phyloP scores from a whole-genome alignment of 2,329 filamentous ascomycete genomes.

The Biscogniauxia sp. region DNA sequence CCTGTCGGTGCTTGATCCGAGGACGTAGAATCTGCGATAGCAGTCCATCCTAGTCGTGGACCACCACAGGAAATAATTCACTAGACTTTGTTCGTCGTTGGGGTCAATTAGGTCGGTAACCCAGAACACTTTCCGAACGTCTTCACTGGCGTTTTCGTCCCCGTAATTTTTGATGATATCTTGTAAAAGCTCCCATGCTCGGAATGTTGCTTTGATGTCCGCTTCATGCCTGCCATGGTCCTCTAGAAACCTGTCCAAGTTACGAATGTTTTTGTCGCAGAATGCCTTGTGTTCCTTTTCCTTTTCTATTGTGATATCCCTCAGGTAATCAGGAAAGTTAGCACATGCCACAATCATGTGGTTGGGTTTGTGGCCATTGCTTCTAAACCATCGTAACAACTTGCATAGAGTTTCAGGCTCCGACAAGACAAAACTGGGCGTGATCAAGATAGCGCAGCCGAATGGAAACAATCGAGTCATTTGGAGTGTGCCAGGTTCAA shows the following conservation, averaged over 20 bases:
- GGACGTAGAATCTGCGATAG: conserved; percentile 53
- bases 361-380: conserved; percentile 18
- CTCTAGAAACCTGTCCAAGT: conserved; percentile 12
- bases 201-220: conserved; percentile 22
- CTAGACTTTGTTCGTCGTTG: conserved; percentile 60
- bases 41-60: conserved; percentile 46
- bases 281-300: conserved; percentile 19
- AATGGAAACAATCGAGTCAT: conserved; percentile 43
- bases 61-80: conserved; percentile 65
- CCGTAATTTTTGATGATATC: conserved; percentile 27
- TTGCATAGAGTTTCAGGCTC: conserved; percentile 39
- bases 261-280: conserved; percentile 11
- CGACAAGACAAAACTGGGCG: conserved; percentile 48
- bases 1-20: conserved; percentile 44
- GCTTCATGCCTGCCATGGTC: conserved; percentile 13
- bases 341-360: conserved; percentile 36
- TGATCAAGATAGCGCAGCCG: conserved; percentile 45
- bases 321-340: conserved; percentile 36
- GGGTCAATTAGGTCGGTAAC: conserved; percentile 49
- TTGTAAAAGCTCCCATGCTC: conserved; percentile 26
- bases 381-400: conserved; percentile 41
- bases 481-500: conserved; percentile 33
- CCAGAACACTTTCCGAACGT: conserved; percentile 39
- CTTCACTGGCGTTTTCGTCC: conserved; percentile 35
- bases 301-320: conserved; percentile 36